These are phyloP conservation scores for Pleurotus tuber-regium DNA, from an alignment of 768 basidiomycete genomes.

Conservation along the genomic window DNA sequence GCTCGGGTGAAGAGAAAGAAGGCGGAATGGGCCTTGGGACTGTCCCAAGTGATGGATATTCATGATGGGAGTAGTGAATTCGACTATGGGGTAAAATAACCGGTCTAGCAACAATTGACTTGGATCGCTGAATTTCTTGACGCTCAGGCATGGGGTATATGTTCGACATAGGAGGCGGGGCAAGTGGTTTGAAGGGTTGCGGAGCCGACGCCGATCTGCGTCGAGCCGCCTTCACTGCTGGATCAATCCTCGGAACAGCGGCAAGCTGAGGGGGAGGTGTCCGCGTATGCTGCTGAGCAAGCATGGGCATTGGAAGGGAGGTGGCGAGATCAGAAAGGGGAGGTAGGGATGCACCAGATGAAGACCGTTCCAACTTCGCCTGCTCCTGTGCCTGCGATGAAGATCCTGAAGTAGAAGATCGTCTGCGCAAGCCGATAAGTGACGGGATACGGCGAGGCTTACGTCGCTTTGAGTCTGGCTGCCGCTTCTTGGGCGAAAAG, in stretches of 20 bases:
- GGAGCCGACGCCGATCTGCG: constrained; percentile 34
- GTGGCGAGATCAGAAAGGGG: constrained; percentile 2
- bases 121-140: constrained; percentile 5
- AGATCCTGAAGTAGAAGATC: background rate
- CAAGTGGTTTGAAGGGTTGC: constrained; percentile 13
- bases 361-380: background rate
- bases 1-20: constrained; percentile 5
- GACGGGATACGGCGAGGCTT: constrained; percentile 16
- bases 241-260: constrained; percentile 15
- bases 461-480: constrained; percentile 17
- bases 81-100: background rate
- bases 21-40: constrained; percentile 5
- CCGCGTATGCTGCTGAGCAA: background rate
- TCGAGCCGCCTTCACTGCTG: constrained; percentile 20
- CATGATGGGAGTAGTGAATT: background rate
- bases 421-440: constrained; percentile 19
- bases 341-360: background rate
- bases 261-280: constrained; percentile 4
- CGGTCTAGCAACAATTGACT: constrained; percentile 10
- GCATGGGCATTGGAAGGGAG: background rate
- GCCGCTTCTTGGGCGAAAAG: constrained; percentile 53
- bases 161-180: background rate
- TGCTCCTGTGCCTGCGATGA: background rate
- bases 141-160: background rate
- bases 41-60: background rate